These are phyloP conservation scores for Chaetoscypha palmicola DNA, from an alignment of 2,329 filamentous ascomycete genomes.

Conservation along the genomic window DNA sequence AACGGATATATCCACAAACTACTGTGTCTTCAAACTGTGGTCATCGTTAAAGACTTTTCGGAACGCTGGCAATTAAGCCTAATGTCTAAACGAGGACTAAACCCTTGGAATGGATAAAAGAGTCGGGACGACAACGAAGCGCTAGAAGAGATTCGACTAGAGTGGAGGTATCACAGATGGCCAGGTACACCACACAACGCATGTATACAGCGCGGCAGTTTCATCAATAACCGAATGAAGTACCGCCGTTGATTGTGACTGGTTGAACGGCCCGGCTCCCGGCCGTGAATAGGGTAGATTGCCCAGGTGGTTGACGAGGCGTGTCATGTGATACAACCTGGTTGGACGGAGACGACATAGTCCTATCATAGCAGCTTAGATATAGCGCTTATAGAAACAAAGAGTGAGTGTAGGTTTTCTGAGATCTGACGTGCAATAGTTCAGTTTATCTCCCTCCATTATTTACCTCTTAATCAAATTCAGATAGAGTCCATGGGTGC, in stretches of 20 bases:
- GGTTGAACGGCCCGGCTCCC: neutral
- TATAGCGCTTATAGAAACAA: neutral
- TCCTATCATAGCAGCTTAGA: neutral
- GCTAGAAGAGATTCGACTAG: neutral
- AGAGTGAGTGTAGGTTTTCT: neutral
- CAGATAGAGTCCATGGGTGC: too few species aligned
- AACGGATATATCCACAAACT: too few species aligned
- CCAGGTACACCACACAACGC: too few species aligned
- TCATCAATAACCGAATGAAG: neutral
- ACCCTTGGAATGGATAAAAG: neutral
- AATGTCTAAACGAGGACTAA: too few species aligned
- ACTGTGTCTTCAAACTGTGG: too few species aligned
- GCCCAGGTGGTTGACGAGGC: neutral
- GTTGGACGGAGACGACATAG: neutral
- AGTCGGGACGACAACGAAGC: neutral
- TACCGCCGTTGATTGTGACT: neutral
- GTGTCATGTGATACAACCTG: neutral
- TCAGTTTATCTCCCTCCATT: too few species aligned
- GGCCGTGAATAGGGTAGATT: neutral
- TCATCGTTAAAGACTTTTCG: too few species aligned
- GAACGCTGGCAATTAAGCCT: too few species aligned
- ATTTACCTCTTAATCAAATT: too few species aligned
- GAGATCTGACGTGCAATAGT: too few species aligned
- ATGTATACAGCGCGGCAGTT: constrained; percentile 1
- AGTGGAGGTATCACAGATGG: neutral